phyloP scores from a whole-genome alignment of 129 eudicot genomes.

The Heracleum sosnowskyi region DNA sequence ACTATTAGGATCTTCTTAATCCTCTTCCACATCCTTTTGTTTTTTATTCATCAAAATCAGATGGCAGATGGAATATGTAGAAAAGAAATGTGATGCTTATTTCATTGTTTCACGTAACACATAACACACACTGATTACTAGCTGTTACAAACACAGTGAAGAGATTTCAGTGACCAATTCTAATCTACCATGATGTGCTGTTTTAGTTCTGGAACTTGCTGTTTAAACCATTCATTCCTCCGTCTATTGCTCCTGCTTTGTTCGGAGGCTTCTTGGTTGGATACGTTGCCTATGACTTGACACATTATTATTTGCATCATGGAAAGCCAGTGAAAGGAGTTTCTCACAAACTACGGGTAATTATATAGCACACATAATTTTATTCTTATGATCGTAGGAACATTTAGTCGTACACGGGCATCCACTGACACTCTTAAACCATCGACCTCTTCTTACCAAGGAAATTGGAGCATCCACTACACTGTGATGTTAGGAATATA shows the following conservation, averaged over 20 bases:
- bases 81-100: not conserved
- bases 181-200: not conserved
- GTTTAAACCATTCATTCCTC: constrained; percentile 19
- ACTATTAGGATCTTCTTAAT: not conserved
- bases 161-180: not conserved
- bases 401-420: not conserved
- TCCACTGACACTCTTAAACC: not conserved
- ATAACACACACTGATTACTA: not conserved
- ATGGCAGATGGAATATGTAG: not conserved
- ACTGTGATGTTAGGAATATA: not conserved
- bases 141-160: not conserved
- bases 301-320: constrained; percentile 56
- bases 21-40: not conserved
- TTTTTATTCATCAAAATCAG: not conserved
- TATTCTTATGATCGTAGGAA: not conserved
- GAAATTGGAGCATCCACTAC: too few species aligned
- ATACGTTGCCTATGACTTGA: constrained; percentile 41
- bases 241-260: constrained; percentile 26
- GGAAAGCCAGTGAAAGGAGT: constrained; percentile 37
- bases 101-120: not conserved
- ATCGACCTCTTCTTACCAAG: too few species aligned
- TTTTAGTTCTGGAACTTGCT: constrained; percentile 32
- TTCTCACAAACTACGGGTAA: constrained; percentile 36
- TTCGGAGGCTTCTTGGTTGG: constrained; percentile 52
- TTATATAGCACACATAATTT: not conserved